phyloP scores from a whole-genome alignment of 106 monocot species.

The Dioscorea alata region DNA sequence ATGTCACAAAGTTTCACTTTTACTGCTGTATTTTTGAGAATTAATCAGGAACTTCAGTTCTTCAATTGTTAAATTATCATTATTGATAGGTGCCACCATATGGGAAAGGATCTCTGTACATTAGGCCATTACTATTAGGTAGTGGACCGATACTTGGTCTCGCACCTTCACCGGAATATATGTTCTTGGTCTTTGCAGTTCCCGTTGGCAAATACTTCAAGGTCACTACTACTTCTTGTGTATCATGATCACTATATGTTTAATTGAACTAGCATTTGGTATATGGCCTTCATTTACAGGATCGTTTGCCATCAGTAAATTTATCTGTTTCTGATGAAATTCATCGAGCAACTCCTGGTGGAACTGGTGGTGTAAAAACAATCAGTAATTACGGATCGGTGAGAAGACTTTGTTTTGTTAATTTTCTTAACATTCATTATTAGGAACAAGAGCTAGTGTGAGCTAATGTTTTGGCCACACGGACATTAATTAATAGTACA shows the following conservation, averaged over 20 bases:
- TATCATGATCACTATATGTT: no score
- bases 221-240: constrained; percentile 5
- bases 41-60: no score
- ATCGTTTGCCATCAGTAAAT: constrained; percentile 47
- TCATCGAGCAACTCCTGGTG: constrained; percentile 58
- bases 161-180: constrained; percentile 49
- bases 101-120: constrained; percentile 52
- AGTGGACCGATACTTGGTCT: constrained; percentile 49
- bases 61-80: background rate
- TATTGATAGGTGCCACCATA: constrained; percentile 40
- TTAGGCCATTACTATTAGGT: constrained; percentile 55
- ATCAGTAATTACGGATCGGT: constrained; percentile 66
- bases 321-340: constrained; percentile 32
- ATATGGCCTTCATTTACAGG: constrained; percentile 20
- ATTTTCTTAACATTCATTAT: background rate
- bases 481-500: background rate
- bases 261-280: no score
- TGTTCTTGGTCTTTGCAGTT: constrained; percentile 38
- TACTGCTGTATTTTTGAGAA: background rate
- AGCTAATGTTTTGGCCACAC: background rate
- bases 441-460: background rate
- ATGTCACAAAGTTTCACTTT: background rate
- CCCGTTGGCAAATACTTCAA: constrained; percentile 67
- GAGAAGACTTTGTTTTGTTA: constrained; percentile 2
- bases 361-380: constrained; percentile 59